Conservation (phyloP, 441 rosid species). For the Mallotus repandus region DNA sequence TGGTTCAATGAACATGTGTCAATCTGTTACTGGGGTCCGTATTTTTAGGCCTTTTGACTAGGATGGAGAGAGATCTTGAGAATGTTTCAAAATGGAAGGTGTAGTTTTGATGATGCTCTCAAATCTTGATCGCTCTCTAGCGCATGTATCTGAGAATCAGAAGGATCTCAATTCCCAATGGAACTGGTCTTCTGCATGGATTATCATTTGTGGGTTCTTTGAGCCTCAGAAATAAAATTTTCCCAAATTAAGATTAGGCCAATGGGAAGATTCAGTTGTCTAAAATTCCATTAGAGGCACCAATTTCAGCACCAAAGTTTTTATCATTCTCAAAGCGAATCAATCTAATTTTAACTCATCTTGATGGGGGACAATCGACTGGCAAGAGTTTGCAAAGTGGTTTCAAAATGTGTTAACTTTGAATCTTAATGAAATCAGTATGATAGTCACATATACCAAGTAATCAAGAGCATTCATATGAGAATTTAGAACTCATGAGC, state of each 20-base stretch:
- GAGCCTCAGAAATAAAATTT: neutral
- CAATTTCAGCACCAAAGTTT: neutral
- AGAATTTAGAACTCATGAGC: too few relatives aligned
- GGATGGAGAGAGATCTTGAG: neutral
- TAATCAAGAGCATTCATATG: too few relatives aligned
- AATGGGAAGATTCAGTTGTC: neutral
- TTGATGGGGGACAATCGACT: neutral
- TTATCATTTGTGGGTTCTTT: neutral
- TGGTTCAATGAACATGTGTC: neutral
- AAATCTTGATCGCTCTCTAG: neutral
- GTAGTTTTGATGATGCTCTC: neutral
- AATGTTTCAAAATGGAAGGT: neutral
- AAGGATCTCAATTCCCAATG: neutral
- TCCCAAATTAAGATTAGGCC: neutral
- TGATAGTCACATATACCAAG: too few relatives aligned
- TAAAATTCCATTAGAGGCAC: too few relatives aligned
- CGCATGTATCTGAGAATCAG: neutral
- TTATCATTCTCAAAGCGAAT: too few relatives aligned
- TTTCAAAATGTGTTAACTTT: too few relatives aligned
- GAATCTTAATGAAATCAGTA: too few relatives aligned
- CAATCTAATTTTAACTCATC: neutral
- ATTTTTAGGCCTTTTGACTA: slow-evolving; percentile 4
- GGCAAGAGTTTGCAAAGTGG: neutral
- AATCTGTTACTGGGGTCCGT: neutral
- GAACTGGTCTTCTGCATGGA: neutral